Base-by-base conservation (phyloP, 768 basidiomycete species). In the Trametes coccinea region DNA sequence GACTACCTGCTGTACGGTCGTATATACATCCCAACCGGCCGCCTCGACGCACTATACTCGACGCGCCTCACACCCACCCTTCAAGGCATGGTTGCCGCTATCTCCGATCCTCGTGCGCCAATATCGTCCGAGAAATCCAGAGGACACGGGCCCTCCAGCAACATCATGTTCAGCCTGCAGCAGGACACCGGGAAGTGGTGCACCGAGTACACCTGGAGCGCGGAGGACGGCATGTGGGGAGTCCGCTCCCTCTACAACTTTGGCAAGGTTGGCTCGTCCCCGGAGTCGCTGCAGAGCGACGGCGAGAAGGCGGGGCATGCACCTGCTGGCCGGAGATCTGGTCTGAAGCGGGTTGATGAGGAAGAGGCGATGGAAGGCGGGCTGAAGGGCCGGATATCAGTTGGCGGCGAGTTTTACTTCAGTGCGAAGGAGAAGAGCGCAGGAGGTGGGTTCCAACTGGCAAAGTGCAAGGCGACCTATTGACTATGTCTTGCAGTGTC, bases 1-100 rank as follows among this genome's bases (percentile, higher is more conserved):
- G 96, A 98, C 75, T 98, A 95, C 73, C 83, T 98, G 41, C 79
- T 98, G 27, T 98, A 96, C 72, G 96, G 96, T 14, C 86, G 94
- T 3, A 80, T 95, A 43, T 93, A 96, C 73, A 82, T 97, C 4
- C 95, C 96, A 1, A 89, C 91, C 0, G 87, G 93, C 9, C 80
- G 94, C 46, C 79, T 98, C 43, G 94, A 97, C 67, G 96, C 93
- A 0, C 76, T 98, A 17, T 97, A 95, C 64, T 91, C 93, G 1
- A 89, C 87, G 22, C 82, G 95, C 13, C 69, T 97, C 22, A 81
- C 88, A 0, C 81, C 92, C 0, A 95, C 91, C 1, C 67, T 92
- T 2, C 95, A 97, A 74, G 84, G 84, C 0, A 80, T 93, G 60
- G 82, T 96, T 2, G 92, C 94, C 31, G 89, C 92, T 29, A 93